Conservation (phyloP, 1,284 basidiomycete species). For the Papiliotrema fonsecae region DNA sequence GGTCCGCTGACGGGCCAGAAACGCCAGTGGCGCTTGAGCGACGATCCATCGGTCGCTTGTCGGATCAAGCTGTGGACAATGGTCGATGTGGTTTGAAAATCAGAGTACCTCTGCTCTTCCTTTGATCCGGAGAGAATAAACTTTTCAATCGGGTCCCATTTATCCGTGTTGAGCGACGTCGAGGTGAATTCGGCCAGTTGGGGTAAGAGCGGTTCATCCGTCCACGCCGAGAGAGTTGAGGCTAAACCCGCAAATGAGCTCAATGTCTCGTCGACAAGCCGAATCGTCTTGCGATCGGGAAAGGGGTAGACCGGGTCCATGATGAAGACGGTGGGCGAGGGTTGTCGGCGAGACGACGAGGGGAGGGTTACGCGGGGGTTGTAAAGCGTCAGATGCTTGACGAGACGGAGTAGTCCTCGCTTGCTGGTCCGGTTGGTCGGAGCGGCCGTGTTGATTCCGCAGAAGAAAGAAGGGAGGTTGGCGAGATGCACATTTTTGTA, state of each 20-base stretch:
- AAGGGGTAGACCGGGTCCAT: slow-evolving; percentile 7
- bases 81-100: slow-evolving; percentile 8
- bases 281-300: slow-evolving; percentile 4
- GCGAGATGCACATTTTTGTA: slow-evolving; percentile 1
- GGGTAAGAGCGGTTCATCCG: not conserved
- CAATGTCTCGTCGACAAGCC: slow-evolving; percentile 3
- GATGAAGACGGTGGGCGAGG: slow-evolving; percentile 5
- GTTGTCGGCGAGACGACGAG: not conserved
- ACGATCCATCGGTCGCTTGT: not conserved
- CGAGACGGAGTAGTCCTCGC: not conserved
- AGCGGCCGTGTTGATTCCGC: not conserved
- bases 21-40: not conserved
- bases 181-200: slow-evolving; percentile 4
- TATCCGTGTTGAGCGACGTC: slow-evolving; percentile 2
- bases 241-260: slow-evolving; percentile 1
- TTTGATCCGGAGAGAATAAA: not conserved
- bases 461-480: slow-evolving; percentile 6
- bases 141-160: slow-evolving; percentile 4
- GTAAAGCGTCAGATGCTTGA: slow-evolving; percentile 4
- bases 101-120: not conserved
- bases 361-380: slow-evolving; percentile 4
- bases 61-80: slow-evolving; percentile 7
- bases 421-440: slow-evolving; percentile 1
- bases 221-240: not conserved
- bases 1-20: slow-evolving; percentile 3